Percentiles rank a stretch among this genome's conserved stretches.
Conservation (phyloP, 2,329 filamentous ascomycete genomes). For the Scedosporium boydii region DNA sequence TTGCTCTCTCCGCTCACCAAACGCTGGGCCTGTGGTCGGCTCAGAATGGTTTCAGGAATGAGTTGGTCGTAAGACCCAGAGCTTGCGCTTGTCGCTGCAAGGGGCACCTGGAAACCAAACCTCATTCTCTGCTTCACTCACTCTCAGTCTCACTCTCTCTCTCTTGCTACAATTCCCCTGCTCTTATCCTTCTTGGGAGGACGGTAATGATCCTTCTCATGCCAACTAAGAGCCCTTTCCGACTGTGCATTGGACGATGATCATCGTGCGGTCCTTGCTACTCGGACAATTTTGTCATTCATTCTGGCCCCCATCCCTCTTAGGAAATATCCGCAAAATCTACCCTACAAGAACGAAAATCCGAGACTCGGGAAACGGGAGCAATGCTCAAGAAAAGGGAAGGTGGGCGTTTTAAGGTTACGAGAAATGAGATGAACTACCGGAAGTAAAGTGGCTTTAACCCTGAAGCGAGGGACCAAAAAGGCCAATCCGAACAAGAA, state of each 20-base stretch:
- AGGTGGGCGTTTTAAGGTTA: not conserved
- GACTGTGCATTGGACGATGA: not conserved
- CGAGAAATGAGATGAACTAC: not conserved
- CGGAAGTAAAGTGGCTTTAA: not conserved
- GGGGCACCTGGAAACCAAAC: not conserved
- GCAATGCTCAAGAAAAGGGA: not conserved
- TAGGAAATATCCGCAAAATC: not conserved
- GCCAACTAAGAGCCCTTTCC: too few relatives aligned
- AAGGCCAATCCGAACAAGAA: not conserved
- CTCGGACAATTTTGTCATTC: not conserved
- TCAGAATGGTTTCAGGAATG: not conserved
- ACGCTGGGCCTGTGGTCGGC: not conserved
- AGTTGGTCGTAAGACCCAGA: too few relatives aligned
- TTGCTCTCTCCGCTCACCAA: not conserved
- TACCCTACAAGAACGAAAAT: not conserved
- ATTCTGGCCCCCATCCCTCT: not conserved
- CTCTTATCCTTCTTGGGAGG: not conserved
- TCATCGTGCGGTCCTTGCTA: not conserved
- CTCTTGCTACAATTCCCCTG: slow-evolving; percentile 1
- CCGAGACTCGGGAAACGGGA: not conserved
- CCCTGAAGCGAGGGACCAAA: not conserved
- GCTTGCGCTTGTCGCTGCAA: too few relatives aligned
- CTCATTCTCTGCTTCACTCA: not conserved
- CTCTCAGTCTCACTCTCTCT: not conserved
- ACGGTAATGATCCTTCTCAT: too few relatives aligned